Evolutionary conservation across 768 basidiomycete genomes (phyloP).

Genomic region (Rubroboletus satanas): DNA sequence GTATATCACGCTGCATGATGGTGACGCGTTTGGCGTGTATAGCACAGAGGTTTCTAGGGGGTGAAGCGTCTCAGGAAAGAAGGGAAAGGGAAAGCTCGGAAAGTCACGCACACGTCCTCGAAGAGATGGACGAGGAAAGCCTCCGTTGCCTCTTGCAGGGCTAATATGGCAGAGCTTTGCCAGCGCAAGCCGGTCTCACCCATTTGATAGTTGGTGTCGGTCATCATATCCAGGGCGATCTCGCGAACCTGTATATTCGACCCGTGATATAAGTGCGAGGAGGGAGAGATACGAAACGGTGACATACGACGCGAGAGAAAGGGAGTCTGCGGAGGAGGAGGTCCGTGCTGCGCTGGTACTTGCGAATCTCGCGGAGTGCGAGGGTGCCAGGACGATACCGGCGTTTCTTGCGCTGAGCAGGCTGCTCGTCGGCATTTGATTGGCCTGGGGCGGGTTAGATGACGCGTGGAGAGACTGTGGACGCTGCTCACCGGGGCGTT

Average conservation of each 20-base stretch:
- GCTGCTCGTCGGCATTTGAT: slow-evolving; percentile 23
- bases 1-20: slow-evolving; percentile 96
- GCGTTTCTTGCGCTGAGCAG: slow-evolving; percentile 41
- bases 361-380: slow-evolving; percentile 87
- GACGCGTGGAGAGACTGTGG: slow-evolving; percentile 4
- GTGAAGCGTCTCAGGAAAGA: slow-evolving; percentile 1
- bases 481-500: slow-evolving; percentile 24
- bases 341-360: slow-evolving; percentile 92
- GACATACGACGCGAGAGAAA: slow-evolving; percentile 84
- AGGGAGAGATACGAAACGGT: background rate
- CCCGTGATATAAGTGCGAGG: slow-evolving; percentile 1
- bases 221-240: slow-evolving; percentile 87
- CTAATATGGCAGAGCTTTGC: slow-evolving; percentile 93
- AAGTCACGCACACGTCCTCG: slow-evolving; percentile 87
- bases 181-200: slow-evolving; percentile 70
- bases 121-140: slow-evolving; percentile 94
- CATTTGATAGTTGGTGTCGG: slow-evolving; percentile 60
- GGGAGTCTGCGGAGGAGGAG: slow-evolving; percentile 83
- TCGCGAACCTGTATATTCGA: slow-evolving; percentile 75
- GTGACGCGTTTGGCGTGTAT: slow-evolving; percentile 98
- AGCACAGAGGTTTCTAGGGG: slow-evolving; percentile 82
- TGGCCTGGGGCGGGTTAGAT: slow-evolving; percentile 18
- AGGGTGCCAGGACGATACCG: slow-evolving; percentile 90
- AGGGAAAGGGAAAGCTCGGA: background rate
- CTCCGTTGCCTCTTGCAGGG: slow-evolving; percentile 95